A percentile compares a stretch with the other conserved stretches of the same genome.
phyloP scores from a whole-genome alignment of 2,329 filamentous ascomycete genomes.

The Amesomyces nigricolor region DNA sequence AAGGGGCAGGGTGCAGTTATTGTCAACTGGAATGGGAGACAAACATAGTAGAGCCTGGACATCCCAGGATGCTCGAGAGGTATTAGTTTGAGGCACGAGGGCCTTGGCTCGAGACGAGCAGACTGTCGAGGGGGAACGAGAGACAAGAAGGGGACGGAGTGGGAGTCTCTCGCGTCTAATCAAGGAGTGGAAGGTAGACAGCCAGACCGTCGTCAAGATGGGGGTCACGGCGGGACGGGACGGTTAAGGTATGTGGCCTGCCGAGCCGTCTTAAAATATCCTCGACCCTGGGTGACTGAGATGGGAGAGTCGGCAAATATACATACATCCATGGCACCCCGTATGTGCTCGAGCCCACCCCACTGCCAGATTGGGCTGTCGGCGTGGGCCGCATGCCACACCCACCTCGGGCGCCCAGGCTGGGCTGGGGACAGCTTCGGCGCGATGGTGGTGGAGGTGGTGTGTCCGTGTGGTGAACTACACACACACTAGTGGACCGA shows the following conservation, averaged over 20 bases:
- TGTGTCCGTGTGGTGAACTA: conserved; percentile 9
- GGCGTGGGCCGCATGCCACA: neutral
- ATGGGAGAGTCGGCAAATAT: conserved; percentile 21
- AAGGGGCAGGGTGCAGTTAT: neutral
- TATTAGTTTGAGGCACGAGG: conserved; percentile 20
- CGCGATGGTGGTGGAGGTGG: neutral
- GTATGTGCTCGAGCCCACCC: conserved; percentile 21
- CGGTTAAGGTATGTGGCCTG: conserved; percentile 13
- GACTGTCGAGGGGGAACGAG: conserved; percentile 2
- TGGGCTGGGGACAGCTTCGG: conserved; percentile 3
- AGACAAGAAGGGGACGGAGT: conserved; percentile 18
- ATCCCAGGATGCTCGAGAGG: conserved; percentile 13
- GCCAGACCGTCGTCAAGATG: conserved; percentile 5
- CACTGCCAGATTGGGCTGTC: neutral
- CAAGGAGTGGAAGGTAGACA: conserved; percentile 4
- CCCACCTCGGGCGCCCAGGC: neutral
- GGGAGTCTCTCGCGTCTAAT: conserved; percentile 16
- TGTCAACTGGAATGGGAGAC: conserved; percentile 10
- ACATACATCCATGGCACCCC: neutral
- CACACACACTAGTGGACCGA: conserved; percentile 11
- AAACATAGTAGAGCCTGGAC: conserved; percentile 19
- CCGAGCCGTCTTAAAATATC: conserved; percentile 18
- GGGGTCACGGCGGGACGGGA: conserved; percentile 20
- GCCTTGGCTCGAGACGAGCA: conserved; percentile 1
- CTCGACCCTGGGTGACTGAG: conserved; percentile 7